These are phyloP conservation scores for Saccharomycopsis sp. DNA, from an alignment of 805 yeast genomes.

Conservation along the genomic window DNA sequence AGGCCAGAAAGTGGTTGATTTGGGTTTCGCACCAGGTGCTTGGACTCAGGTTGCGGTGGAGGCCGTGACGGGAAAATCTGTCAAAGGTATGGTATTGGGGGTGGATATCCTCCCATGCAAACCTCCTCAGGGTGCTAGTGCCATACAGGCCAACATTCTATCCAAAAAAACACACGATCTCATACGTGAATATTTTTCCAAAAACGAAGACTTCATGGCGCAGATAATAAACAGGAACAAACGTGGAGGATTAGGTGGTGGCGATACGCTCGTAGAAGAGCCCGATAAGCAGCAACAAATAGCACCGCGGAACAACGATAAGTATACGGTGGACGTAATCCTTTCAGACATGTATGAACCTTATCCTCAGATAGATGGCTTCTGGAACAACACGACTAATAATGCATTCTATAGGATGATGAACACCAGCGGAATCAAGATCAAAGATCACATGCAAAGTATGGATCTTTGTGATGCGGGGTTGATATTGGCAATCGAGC, in stretches of 20 bases:
- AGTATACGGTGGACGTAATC: constrained; percentile 53
- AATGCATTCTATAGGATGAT: constrained; percentile 85
- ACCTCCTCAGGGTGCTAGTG: constrained; percentile 75
- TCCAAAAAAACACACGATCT: constrained; percentile 54
- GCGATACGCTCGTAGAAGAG: background rate
- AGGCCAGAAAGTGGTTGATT: constrained; percentile 62
- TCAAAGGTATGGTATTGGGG: constrained; percentile 58
- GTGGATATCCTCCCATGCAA: constrained; percentile 72
- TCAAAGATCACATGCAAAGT: constrained; percentile 76
- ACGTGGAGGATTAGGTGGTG: background rate
- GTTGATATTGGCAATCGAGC: constrained; percentile 60
- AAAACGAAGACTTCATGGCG: constrained; percentile 13
- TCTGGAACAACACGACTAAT: constrained; percentile 63
- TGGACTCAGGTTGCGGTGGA: constrained; percentile 79
- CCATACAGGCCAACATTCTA: constrained; percentile 85
- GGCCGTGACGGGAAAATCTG: constrained; percentile 32
- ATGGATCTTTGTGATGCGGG: constrained; percentile 88
- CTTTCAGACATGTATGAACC: constrained; percentile 82
- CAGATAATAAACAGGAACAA: background rate
- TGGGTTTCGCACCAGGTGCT: constrained; percentile 93
- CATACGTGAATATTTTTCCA: constrained; percentile 44
- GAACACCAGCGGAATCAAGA: constrained; percentile 77
- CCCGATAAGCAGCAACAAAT: constrained; percentile 7
- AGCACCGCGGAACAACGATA: background rate
- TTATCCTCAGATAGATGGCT: constrained; percentile 43